Percentiles rank a stretch among this genome's conserved stretches.
phyloP scores from a whole-genome alignment of 441 rosid species.

The Brassica balearica region DNA sequence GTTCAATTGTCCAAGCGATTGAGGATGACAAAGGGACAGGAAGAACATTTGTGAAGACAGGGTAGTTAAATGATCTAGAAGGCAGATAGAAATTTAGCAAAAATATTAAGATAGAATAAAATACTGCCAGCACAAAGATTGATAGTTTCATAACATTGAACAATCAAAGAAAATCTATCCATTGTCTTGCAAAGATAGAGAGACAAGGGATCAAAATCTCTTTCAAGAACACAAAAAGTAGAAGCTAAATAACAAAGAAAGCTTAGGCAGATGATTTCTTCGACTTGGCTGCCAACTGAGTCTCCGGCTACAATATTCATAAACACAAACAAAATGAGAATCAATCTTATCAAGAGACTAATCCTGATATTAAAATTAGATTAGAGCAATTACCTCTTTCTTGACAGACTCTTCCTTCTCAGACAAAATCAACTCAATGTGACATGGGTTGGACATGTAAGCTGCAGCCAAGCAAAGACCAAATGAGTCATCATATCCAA shows the following conservation, averaged over 20 bases:
- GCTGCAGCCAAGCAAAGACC: conserved; percentile 48
- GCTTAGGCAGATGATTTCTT: conserved; percentile 51
- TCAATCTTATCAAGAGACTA: neutral
- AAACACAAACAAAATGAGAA: neutral
- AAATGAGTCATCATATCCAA: neutral
- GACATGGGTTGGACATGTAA: conserved; percentile 94
- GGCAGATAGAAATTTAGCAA: neutral
- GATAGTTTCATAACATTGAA: conserved; percentile 7
- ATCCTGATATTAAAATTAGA: neutral
- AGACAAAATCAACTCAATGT: conserved; percentile 79
- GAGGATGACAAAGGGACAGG: conserved; percentile 44
- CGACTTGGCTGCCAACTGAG: conserved; percentile 70
- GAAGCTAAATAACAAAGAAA: conserved; percentile 18
- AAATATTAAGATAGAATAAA: neutral
- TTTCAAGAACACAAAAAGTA: conserved; percentile 26
- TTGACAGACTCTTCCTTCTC: conserved; percentile 91
- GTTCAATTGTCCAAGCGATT: conserved; percentile 50
- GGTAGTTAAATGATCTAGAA: too few species aligned
- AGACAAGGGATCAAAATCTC: conserved; percentile 34
- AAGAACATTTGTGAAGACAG: neutral
- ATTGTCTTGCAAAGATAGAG: conserved; percentile 33
- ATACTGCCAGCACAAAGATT: neutral
- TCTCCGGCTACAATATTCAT: conserved; percentile 72
- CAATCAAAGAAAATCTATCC: conserved; percentile 16
- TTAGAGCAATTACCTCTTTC: conserved; percentile 67